phyloP scores from a whole-genome alignment of 805 yeast genomes.

The Teunomyces barrocoloradensis region DNA sequence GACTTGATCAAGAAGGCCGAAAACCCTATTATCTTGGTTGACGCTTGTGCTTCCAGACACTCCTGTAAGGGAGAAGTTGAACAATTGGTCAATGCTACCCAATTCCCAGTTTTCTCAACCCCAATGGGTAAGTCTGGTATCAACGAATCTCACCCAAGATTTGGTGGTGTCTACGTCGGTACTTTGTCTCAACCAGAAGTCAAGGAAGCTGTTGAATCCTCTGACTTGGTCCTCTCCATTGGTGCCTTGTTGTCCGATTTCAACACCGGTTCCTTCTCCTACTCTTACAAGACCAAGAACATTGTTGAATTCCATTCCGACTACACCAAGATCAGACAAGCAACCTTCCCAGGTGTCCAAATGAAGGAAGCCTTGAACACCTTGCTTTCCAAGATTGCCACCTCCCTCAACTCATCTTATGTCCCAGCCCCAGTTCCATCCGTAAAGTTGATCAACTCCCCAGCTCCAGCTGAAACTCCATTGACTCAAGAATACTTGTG shows the following conservation, averaged over 20 bases:
- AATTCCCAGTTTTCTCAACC: conserved; percentile 28
- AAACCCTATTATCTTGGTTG: conserved; percentile 30
- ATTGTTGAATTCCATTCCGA: conserved; percentile 34
- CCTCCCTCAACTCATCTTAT: conserved; percentile 14
- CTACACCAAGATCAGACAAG: conserved; percentile 29
- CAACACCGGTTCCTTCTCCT: conserved; percentile 32
- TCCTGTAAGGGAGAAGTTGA: conserved; percentile 22
- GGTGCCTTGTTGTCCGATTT: conserved; percentile 30
- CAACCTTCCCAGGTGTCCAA: conserved; percentile 29
- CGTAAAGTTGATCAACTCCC: conserved; percentile 12
- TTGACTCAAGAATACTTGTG: conserved; percentile 32
- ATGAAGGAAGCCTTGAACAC: conserved; percentile 27
- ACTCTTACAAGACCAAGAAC: conserved; percentile 30
- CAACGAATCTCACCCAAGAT: conserved; percentile 24
- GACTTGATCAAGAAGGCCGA: conserved; percentile 20
- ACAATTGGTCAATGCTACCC: conserved; percentile 21
- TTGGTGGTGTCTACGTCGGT: conserved; percentile 31
- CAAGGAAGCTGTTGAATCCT: conserved; percentile 23
- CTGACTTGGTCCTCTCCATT: conserved; percentile 27
- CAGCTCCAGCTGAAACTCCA: conserved; percentile 9
- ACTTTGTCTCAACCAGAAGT: conserved; percentile 26
- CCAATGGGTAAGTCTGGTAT: conserved; percentile 31
- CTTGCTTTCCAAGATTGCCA: conserved; percentile 15
- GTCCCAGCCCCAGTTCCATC: conserved; percentile 20
- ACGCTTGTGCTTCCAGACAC: conserved; percentile 31